Conservation (phyloP, 441 rosid species). For the Flueggea neowawraea region DNA sequence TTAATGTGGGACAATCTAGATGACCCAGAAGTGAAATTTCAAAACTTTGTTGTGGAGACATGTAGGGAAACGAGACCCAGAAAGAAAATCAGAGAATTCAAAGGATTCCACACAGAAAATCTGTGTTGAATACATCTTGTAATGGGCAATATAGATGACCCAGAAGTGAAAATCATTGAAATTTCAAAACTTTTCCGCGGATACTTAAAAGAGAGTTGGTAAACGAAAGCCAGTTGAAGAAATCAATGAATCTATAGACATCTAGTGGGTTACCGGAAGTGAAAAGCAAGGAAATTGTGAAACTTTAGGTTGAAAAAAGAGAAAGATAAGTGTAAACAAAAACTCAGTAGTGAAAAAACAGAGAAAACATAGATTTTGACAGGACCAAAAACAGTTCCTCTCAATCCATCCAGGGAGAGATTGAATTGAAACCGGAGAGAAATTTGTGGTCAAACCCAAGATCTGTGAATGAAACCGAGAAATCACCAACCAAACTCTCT, state of each 20-base stretch:
- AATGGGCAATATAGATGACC: background rate
- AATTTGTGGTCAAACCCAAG: no score
- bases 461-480: no score
- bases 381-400: no score
- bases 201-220: background rate
- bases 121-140: no score
- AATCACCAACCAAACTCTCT: no score
- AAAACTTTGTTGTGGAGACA: background rate
- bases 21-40: conserved; percentile 8
- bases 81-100: conserved; percentile 3
- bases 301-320: background rate
- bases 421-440: no score
- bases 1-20: background rate
- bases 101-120: background rate
- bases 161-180: conserved; percentile 9
- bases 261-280: no score
- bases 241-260: conserved; percentile 2
- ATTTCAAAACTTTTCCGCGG: background rate
- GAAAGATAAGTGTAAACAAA: background rate
- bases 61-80: conserved; percentile 5
- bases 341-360: background rate
- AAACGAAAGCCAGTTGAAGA: background rate
- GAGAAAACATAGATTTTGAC: background rate
- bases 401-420: no score
- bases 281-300: background rate